Conservation (phyloP, 495 filamentous ascomycete species). For the Evansstolkia leycettana region DNA sequence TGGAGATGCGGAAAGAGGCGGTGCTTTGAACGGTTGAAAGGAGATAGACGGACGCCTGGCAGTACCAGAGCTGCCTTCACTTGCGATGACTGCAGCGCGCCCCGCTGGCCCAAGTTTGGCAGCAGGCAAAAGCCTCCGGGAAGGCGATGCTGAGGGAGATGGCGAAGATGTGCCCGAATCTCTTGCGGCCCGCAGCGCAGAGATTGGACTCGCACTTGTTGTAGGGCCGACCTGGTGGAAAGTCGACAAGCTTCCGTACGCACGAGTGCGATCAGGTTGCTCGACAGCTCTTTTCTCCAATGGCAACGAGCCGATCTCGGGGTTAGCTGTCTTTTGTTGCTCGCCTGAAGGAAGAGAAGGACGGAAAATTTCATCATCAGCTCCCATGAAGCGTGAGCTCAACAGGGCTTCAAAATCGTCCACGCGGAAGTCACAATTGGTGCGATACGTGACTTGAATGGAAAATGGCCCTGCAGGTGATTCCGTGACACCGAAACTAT, state of each 20-base stretch:
- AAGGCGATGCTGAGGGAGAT: constrained; percentile 43
- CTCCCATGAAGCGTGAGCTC: constrained; percentile 91
- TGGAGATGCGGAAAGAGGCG: constrained; percentile 85
- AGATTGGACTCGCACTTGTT: constrained; percentile 71
- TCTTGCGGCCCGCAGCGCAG: constrained; percentile 61
- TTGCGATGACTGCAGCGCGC: constrained; percentile 45
- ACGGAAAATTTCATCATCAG: constrained; percentile 76
- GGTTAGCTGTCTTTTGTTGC: constrained; percentile 22
- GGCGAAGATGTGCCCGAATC: constrained; percentile 36
- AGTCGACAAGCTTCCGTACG: constrained; percentile 87
- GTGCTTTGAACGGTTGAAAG: constrained; percentile 91
- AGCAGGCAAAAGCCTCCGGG: constrained; percentile 45
- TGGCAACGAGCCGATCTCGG: constrained; percentile 68
- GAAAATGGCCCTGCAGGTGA: constrained; percentile 77
- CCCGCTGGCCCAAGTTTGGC: constrained; percentile 45
- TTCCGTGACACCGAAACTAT: constrained; percentile 66
- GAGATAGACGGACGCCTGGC: constrained; percentile 75
- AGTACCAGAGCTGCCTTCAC: constrained; percentile 39
- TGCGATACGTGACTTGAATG: constrained; percentile 71
- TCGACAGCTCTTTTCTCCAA: constrained; percentile 27
- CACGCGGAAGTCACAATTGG: constrained; percentile 78
- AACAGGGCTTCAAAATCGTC: constrained; percentile 83
- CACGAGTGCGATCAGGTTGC: constrained; percentile 57
- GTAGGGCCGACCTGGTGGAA: constrained; percentile 74
- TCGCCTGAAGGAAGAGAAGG: constrained; percentile 50